These are phyloP conservation scores for Stemphylium lycopersici DNA, from an alignment of 2,329 filamentous ascomycete genomes.

Conservation along the genomic window DNA sequence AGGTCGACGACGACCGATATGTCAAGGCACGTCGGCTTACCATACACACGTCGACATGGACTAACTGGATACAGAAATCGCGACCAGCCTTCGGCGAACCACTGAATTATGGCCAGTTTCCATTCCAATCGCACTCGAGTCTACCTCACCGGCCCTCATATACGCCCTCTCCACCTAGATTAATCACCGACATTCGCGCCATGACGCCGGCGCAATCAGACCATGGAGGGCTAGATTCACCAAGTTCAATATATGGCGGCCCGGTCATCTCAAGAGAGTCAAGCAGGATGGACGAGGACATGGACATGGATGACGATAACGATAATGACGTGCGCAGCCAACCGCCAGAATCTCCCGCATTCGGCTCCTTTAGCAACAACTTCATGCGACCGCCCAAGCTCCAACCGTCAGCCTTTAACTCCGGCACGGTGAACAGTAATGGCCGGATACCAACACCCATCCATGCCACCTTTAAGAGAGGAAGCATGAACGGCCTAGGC, in stretches of 20 bases:
- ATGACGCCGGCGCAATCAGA: slow-evolving; percentile 42
- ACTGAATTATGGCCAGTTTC: slow-evolving; percentile 23
- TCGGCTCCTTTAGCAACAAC: slow-evolving; percentile 26
- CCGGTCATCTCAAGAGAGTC: slow-evolving; percentile 30
- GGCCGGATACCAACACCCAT: slow-evolving; percentile 51
- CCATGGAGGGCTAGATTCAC: slow-evolving; percentile 33
- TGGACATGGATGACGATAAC: slow-evolving; percentile 48
- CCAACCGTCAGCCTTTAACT: slow-evolving; percentile 36
- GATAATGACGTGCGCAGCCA: slow-evolving; percentile 39
- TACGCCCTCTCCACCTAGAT: slow-evolving; percentile 37
- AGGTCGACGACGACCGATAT: slow-evolving; percentile 40
- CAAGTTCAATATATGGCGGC: slow-evolving; percentile 31
- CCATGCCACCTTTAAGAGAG: slow-evolving; percentile 44
- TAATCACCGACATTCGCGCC: slow-evolving; percentile 32
- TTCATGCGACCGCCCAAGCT: slow-evolving; percentile 46
- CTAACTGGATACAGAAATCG: slow-evolving; percentile 36
- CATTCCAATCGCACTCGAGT: slow-evolving; percentile 24
- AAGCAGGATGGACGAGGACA: slow-evolving; percentile 37
- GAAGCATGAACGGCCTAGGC: slow-evolving; percentile 34
- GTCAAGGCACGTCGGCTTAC: slow-evolving; percentile 32
- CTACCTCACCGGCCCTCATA: slow-evolving; percentile 32
- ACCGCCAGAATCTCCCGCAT: slow-evolving; percentile 44
- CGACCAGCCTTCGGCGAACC: slow-evolving; percentile 31
- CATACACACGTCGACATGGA: slow-evolving; percentile 5
- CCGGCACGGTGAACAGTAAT: slow-evolving; percentile 26